phyloP scores from a whole-genome alignment of 1,139 yeast genomes.

The Suhomyces chickasaworum region DNA sequence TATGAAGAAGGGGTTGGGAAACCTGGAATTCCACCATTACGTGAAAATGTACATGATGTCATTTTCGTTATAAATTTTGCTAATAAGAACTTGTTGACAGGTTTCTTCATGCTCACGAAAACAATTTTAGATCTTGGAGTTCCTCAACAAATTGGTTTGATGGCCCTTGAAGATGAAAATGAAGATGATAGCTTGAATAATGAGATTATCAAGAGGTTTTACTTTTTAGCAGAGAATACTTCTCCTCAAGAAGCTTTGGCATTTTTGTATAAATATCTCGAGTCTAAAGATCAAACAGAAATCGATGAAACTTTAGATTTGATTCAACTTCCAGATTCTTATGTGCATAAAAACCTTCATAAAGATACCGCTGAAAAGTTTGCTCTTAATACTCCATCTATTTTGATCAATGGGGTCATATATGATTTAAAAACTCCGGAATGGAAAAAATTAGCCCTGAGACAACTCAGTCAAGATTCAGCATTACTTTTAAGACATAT shows the following conservation, averaged over 20 bases:
- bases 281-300: constrained; percentile 30
- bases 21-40: constrained; percentile 66
- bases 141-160: constrained; percentile 79
- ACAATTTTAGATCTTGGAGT: constrained; percentile 58
- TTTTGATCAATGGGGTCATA: constrained; percentile 76
- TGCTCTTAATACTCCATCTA: constrained; percentile 51
- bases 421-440: constrained; percentile 36
- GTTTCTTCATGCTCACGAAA: constrained; percentile 51
- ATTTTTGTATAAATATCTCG: constrained; percentile 41
- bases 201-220: constrained; percentile 35
- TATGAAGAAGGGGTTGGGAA: constrained; percentile 31
- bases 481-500: constrained; percentile 29
- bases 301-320: constrained; percentile 26
- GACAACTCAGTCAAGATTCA: constrained; percentile 43
- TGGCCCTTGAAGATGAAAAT: constrained; percentile 54
- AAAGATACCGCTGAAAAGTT: constrained; percentile 24
- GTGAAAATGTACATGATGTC: constrained; percentile 75
- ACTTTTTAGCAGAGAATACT: constrained; percentile 35
- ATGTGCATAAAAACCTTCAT: constrained; percentile 16
- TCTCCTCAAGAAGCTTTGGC: constrained; percentile 42
- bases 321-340: constrained; percentile 20
- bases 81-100: constrained; percentile 48
- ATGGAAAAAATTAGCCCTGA: constrained; percentile 45
- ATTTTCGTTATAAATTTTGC: constrained; percentile 72
- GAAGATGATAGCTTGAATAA: constrained; percentile 28